phyloP scores from a whole-genome alignment of 1,139 yeast genomes.

The Candida dubliniensis region DNA sequence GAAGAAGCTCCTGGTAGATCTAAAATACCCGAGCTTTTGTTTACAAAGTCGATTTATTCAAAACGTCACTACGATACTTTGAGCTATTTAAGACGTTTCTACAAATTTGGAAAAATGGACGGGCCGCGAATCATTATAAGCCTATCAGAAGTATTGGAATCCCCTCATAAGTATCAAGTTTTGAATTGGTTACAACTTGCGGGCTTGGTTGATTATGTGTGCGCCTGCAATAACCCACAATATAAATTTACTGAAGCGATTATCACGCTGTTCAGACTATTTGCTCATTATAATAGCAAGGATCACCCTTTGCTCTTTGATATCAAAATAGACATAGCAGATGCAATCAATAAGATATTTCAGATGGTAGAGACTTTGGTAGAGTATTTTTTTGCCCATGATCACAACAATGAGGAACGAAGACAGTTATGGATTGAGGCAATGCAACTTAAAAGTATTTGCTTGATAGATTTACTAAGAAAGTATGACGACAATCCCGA shows the following conservation, averaged over 20 bases:
- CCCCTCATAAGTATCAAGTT: background rate
- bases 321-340: background rate
- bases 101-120: background rate
- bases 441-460: slow-evolving; percentile 9
- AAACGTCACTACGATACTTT: slow-evolving; percentile 15
- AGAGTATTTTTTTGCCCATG: slow-evolving; percentile 2
- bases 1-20: slow-evolving; percentile 3
- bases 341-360: slow-evolving; percentile 5
- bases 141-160: background rate
- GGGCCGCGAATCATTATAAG: background rate
- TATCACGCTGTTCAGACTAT: slow-evolving; percentile 11
- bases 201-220: background rate
- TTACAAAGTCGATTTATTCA: slow-evolving; percentile 17
- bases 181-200: background rate
- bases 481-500: slow-evolving; percentile 9
- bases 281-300: slow-evolving; percentile 4
- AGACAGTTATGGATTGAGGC: slow-evolving; percentile 11
- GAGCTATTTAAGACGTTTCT: slow-evolving; percentile 8
- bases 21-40: slow-evolving; percentile 7
- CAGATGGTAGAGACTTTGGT: background rate
- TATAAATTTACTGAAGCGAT: slow-evolving; percentile 5
- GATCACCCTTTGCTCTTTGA: background rate
- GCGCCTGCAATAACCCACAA: background rate
- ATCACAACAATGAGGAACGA: slow-evolving; percentile 6
- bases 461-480: slow-evolving; percentile 8